Conservation (phyloP, 148 eudicot genomes). For the Rheum nobile region DNA sequence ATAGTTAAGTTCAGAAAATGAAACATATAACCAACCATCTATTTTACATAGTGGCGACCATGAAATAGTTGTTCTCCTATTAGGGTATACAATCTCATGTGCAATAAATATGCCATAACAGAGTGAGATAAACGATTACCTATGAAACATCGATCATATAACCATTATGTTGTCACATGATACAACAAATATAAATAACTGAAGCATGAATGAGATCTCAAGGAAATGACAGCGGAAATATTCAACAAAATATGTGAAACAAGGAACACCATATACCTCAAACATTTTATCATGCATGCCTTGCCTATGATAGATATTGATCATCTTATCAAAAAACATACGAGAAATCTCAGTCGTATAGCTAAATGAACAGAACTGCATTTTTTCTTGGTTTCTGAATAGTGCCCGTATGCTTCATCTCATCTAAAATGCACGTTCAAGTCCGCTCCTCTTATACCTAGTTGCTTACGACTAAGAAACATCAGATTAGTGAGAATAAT, state of each 20-base stretch:
- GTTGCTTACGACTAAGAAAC: too few relatives aligned
- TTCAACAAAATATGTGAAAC: background rate
- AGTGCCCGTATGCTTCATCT: too few relatives aligned
- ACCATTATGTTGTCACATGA: background rate
- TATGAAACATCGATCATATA: background rate
- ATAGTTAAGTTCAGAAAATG: too few relatives aligned
- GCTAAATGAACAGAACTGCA: too few relatives aligned
- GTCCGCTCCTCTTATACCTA: too few relatives aligned
- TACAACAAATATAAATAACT: background rate
- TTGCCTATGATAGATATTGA: conserved; percentile 47
- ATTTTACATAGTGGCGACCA: too few relatives aligned
- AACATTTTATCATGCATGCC: conserved; percentile 83
- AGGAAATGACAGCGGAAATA: background rate
- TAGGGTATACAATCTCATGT: background rate
- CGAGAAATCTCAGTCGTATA: too few relatives aligned
- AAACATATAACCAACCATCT: too few relatives aligned
- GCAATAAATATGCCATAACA: background rate
- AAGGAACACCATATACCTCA: conserved; percentile 36
- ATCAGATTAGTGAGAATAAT: too few relatives aligned
- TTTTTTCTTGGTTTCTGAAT: too few relatives aligned
- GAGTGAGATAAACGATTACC: background rate
- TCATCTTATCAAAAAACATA: conserved; percentile 72
- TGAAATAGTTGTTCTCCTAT: too few relatives aligned
- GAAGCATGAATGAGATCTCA: background rate
- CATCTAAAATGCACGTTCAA: too few relatives aligned